phyloP scores from a whole-genome alignment of 2,329 filamentous ascomycete genomes.

The Ophiostoma ips region DNA sequence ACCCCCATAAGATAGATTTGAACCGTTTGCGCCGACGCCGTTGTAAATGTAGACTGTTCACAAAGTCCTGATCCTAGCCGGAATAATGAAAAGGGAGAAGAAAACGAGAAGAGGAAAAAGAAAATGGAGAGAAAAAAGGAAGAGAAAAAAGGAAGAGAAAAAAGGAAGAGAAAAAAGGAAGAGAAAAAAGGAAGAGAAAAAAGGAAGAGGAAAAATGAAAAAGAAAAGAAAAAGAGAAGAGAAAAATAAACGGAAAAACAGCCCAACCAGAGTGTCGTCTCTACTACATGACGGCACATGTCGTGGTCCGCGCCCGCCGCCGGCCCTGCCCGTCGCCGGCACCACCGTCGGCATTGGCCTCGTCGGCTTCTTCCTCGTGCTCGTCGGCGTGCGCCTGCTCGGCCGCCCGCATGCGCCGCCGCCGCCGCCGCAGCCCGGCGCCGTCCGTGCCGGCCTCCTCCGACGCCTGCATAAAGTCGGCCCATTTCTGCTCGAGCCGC shows the following conservation, averaged over 20 bases:
- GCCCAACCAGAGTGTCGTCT: too few species aligned
- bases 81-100: not conserved
- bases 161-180: too few species aligned
- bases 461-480: slow-evolving; percentile 81
- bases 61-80: too few species aligned
- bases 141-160: not conserved
- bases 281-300: slow-evolving; percentile 17
- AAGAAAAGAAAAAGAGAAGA: not conserved
- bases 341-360: slow-evolving; percentile 48
- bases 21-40: not conserved
- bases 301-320: slow-evolving; percentile 13
- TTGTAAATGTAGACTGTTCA: not conserved
- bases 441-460: slow-evolving; percentile 67
- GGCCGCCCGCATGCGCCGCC: slow-evolving; percentile 57
- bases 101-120: too few species aligned
- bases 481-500: slow-evolving; percentile 82
- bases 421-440: slow-evolving; percentile 51
- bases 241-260: not conserved
- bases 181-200: not conserved
- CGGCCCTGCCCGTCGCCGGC: slow-evolving; percentile 26
- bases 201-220: not conserved
- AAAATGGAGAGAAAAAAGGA: not conserved
- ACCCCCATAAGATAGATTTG: too few species aligned
- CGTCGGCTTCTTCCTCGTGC: slow-evolving; percentile 37
- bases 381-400: slow-evolving; percentile 52